Evolutionary conservation across 257 asterid genomes (phyloP).

Genomic region (Coffea canephora): DNA sequence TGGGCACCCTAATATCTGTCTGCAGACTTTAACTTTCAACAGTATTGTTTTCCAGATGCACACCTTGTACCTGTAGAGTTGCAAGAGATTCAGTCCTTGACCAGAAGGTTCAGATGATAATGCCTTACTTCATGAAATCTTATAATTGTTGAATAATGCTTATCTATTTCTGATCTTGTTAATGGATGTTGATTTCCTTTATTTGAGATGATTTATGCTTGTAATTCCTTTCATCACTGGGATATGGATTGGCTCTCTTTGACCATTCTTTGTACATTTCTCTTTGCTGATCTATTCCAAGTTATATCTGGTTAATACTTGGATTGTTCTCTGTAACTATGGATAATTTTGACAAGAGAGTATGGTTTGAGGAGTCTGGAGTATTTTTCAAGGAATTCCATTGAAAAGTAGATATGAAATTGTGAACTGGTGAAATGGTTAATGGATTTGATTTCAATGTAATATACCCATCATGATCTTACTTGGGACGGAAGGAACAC

Average conservation of each 20-base stretch:
- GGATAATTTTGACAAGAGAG: not conserved
- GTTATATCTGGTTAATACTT: not conserved
- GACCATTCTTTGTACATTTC: not conserved
- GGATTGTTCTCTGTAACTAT: not conserved
- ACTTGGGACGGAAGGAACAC: too few relatives aligned
- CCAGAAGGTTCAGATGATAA: conserved; percentile 55
- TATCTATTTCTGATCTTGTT: not conserved
- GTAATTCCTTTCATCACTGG: not conserved
- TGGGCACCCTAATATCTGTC: not conserved
- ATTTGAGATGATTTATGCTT: not conserved
- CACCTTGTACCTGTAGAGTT: conserved; percentile 91
- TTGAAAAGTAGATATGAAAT: too few relatives aligned
- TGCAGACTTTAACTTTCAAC: not conserved
- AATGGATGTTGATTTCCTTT: not conserved
- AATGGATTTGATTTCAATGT: too few relatives aligned
- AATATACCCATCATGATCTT: too few relatives aligned
- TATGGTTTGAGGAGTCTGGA: not conserved
- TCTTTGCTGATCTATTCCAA: not conserved
- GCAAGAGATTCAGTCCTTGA: conserved; percentile 75
- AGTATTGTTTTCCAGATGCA: conserved; percentile 35
- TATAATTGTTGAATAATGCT: not conserved
- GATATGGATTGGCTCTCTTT: not conserved
- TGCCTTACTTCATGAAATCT: not conserved
- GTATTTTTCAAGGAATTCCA: too few relatives aligned
- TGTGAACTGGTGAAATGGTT: too few relatives aligned